Base-by-base conservation (phyloP, 1,284 basidiomycete genomes). In the Neonothopanus nambi region DNA sequence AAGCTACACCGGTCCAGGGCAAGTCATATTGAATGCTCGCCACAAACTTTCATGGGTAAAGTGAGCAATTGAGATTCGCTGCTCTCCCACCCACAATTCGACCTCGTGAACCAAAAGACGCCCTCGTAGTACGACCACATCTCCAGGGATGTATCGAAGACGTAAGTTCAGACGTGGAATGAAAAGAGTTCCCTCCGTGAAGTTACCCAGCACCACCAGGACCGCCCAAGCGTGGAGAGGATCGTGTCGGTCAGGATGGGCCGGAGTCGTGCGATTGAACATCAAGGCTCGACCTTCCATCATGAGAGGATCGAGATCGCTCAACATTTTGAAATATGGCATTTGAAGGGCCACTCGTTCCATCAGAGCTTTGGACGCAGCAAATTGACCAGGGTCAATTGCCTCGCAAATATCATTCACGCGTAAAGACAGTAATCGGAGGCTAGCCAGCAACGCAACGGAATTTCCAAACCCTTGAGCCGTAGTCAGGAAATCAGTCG, bases 1-100 rank as follows among this genome's bases (percentile, higher is more conserved):
- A n/a, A n/a, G n/a, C n/a, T n/a, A n/a, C n/a, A n/a, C n/a, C 11
- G 26, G 26, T 5, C 26, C 26, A 28, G 26, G 26, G 24, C 48
- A 50, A 6, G 1, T 5, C 20, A 50, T 15, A n/a, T 24, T 17
- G 2, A 50, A 21, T 11, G n/a, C 36, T 2, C 41, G n/a, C 33
- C 37, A 54, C 7, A 28, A 42, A 15, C 37, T 20, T 17, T n/a
- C 5, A 30, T 54, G 52, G 12, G 52, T 54, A 36, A 54, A 54
- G 23, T 54, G 46, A n/a, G 52, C 52, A 7, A 54, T 41, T 12
- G 20, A 37, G 13, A 54, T 50, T 24, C 52, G 47, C 38, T 54
- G 52, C 9, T 35, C 47, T 35, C 47, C 52, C 4, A 28, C 33
- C 52, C 52, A 54, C 3, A 33, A 11, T 21, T 54, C 52, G 15